Conservation (phyloP, 176 grass and related monocot species). For the Phragmites australis region DNA sequence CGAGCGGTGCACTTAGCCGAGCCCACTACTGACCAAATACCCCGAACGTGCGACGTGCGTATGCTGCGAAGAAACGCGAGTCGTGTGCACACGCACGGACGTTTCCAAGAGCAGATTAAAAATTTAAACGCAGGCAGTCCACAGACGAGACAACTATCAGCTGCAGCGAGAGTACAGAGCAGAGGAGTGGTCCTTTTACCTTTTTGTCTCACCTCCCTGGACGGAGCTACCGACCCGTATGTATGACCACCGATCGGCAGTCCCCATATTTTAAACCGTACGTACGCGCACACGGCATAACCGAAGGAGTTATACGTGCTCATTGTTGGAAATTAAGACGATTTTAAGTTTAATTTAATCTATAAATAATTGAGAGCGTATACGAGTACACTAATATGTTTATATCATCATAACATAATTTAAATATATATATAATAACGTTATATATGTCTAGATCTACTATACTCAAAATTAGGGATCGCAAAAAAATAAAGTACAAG, state of each 20-base stretch:
- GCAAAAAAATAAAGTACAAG: no score
- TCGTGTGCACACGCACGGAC: background rate
- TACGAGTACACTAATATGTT: no score
- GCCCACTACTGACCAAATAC: background rate
- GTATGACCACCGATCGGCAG: background rate
- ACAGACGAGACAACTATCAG: no score
- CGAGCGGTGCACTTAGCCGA: no score
- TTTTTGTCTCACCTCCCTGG: slow-evolving; percentile 30
- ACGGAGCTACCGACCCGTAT: background rate
- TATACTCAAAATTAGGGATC: no score
- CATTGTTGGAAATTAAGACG: no score
- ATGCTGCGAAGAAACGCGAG: background rate
- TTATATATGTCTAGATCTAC: no score
- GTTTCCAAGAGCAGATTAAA: background rate
- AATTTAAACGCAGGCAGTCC: background rate
- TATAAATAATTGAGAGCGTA: no score
- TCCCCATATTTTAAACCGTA: background rate
- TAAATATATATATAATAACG: no score
- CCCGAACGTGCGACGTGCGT: background rate
- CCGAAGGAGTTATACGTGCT: slow-evolving; percentile 18
- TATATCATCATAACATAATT: no score
- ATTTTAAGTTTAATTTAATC: no score
- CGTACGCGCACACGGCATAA: background rate
- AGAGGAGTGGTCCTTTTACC: background rate
- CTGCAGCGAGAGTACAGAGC: no score